phyloP scores from a whole-genome alignment of 1,284 basidiomycete species.

The Tilletiaria anomala region DNA sequence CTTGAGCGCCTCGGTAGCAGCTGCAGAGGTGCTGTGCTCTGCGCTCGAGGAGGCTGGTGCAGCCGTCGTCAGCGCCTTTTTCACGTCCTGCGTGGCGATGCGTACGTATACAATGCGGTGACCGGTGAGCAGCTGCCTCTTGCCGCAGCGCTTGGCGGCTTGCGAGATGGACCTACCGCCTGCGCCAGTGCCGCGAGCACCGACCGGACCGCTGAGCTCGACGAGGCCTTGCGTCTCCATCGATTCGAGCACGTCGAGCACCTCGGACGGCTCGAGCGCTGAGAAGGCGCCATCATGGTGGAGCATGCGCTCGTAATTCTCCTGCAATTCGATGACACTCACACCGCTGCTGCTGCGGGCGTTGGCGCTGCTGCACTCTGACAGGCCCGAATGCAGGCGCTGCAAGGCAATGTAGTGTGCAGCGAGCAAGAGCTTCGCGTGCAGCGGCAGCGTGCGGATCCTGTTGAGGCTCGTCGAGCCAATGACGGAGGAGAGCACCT shows the following conservation, averaged over 20 bases:
- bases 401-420: constrained; percentile 21
- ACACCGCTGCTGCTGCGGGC: neutral
- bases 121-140: constrained; percentile 23
- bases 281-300: constrained; percentile 13
- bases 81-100: constrained; percentile 16
- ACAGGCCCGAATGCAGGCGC: constrained; percentile 11
- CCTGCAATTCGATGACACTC: constrained; percentile 5
- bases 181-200: constrained; percentile 2
- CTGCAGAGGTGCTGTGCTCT: neutral
- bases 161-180: constrained; percentile 11
- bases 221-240: constrained; percentile 33
- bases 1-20: constrained; percentile 11
- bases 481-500: constrained; percentile 29
- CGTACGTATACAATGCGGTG: constrained; percentile 14
- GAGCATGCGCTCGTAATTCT: constrained; percentile 23
- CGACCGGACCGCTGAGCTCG: constrained; percentile 13
- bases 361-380: constrained; percentile 10
- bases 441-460: constrained; percentile 26
- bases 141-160: constrained; percentile 25
- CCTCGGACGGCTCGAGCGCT: constrained; percentile 24
- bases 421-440: constrained; percentile 32
- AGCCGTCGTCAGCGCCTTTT: constrained; percentile 18
- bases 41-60: constrained; percentile 1
- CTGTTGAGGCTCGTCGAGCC: constrained; percentile 19
- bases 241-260: constrained; percentile 32